Evolutionary conservation across 495 filamentous ascomycete genomes (phyloP).

Genomic region (Xylaria flabelliformis): DNA sequence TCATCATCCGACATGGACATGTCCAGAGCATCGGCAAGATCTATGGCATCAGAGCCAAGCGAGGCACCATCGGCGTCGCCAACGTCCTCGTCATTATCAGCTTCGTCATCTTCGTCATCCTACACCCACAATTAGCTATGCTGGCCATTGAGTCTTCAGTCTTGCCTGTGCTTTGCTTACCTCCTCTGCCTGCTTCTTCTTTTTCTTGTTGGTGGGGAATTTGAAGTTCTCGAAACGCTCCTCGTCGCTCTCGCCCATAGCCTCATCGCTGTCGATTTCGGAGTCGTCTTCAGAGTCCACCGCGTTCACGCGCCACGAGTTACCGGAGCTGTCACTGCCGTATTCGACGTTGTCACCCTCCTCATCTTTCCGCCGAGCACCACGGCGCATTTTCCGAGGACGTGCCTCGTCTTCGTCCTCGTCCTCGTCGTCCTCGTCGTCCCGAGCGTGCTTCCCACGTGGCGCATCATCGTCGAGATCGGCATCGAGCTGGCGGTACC

Average conservation of each 20-base stretch:
- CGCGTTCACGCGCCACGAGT: constrained; percentile 84
- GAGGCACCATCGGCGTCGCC: constrained; percentile 60
- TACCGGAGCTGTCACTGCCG: constrained; percentile 86
- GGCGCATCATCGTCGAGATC: constrained; percentile 35
- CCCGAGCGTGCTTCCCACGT: constrained; percentile 46
- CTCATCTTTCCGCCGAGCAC: constrained; percentile 46
- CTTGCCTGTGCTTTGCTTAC: constrained; percentile 45
- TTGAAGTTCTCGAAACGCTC: constrained; percentile 78
- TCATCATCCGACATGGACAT: constrained; percentile 61
- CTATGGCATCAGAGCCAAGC: constrained; percentile 84
- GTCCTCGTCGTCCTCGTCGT: constrained; percentile 61
- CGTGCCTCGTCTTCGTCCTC: constrained; percentile 56
- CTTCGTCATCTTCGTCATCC: constrained; percentile 32
- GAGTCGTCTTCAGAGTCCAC: constrained; percentile 74
- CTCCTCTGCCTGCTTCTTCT: constrained; percentile 51
- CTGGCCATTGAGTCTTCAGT: constrained; percentile 33
- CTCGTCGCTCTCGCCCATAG: constrained; percentile 87
- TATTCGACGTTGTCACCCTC: constrained; percentile 57
- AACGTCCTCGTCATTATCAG: constrained; percentile 59
- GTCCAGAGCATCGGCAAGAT: constrained; percentile 82
- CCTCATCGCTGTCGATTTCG: constrained; percentile 91
- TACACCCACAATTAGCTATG: constrained; percentile 38
- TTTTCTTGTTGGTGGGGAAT: constrained; percentile 62
- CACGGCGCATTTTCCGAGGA: constrained; percentile 52
- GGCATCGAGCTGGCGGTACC: constrained; percentile 52